Base-by-base conservation (phyloP, 805 yeast species). In the Blastobotrys muscicola region DNA sequence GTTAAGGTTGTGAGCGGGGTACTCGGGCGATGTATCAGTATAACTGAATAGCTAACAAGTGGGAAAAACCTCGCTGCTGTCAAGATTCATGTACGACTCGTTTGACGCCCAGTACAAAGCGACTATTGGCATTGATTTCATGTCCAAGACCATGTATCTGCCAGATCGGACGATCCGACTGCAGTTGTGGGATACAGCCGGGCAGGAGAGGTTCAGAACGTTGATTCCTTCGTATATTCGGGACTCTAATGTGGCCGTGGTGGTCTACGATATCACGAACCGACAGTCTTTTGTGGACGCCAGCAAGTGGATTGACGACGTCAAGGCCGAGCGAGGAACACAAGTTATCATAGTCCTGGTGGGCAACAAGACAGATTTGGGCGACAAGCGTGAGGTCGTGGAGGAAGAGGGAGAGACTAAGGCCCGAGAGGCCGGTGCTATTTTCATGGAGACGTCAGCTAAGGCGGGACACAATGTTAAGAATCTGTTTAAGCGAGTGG, bases 111-210 rank as follows among this genome's bases (percentile, higher is more conserved):
- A 89, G 60, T 92, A 92, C 49, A 64, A 76, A 67, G 97, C 98
- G 12, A 90, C 98, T 0, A 87, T 92, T 43, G 98, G 98, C 20
- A 92, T 92, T 49, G 97, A 92, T 61, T 92, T 92, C 59, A 74
- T 92, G 52, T 84, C 94, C 33, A 90, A 85, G 60, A 87, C 96
- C 3, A 85, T 86, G 94, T 92, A 92, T 62, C 69, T 92, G 40
- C 96, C 94, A 53, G 97, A 92, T 63, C 87, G 90, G 53, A 92
- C 98, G 2, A 85, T 92, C 34, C 74, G 98, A 56, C 72, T 92
- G 50, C 98, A 92, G 66, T 68, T 92, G 46, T 92, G 98, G 97
- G 97, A 89, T 61, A 89, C 97, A 3, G 95, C 95, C 1, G 96
- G 97, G 11, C 97, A 89, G 65, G 98, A 92, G 63, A 69, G 98